Conservation (phyloP, 2,329 filamentous ascomycete species). For the Xylariomycetidae sp. region DNA sequence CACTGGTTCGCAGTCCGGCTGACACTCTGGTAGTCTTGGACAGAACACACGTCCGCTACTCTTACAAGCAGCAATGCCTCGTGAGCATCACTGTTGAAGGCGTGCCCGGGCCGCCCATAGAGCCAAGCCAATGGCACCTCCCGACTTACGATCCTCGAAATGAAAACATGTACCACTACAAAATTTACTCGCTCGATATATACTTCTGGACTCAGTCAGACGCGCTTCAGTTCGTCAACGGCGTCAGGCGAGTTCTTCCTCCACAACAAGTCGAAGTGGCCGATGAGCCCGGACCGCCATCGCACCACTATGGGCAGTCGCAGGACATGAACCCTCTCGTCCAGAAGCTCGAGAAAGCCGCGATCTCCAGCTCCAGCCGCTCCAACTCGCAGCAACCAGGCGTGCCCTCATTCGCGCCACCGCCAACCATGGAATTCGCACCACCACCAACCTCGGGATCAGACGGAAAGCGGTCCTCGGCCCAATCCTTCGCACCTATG, state of each 20-base stretch:
- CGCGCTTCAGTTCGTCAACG: slow-evolving; percentile 64
- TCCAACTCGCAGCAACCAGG: slow-evolving; percentile 28
- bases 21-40: slow-evolving; percentile 50
- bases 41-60: slow-evolving; percentile 58
- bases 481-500: slow-evolving; percentile 52
- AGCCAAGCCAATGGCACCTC: slow-evolving; percentile 65
- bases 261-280: slow-evolving; percentile 54
- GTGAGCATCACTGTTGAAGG: slow-evolving; percentile 61
- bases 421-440: slow-evolving; percentile 35
- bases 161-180: slow-evolving; percentile 74
- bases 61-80: slow-evolving; percentile 66
- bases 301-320: slow-evolving; percentile 27
- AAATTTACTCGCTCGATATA: slow-evolving; percentile 67
- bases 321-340: slow-evolving; percentile 61
- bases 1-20: too few species aligned
- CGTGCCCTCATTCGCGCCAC: slow-evolving; percentile 33
- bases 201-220: slow-evolving; percentile 76
- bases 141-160: slow-evolving; percentile 66
- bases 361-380: slow-evolving; percentile 56
- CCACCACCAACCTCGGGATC: slow-evolving; percentile 34
- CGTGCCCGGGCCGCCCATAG: slow-evolving; percentile 26
- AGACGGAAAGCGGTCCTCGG: slow-evolving; percentile 25
- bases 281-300: slow-evolving; percentile 53
- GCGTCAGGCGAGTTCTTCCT: slow-evolving; percentile 59
- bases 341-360: slow-evolving; percentile 65